Base-by-base conservation (phyloP, 345 rosid genomes). In the Ceriops zippeliana region DNA sequence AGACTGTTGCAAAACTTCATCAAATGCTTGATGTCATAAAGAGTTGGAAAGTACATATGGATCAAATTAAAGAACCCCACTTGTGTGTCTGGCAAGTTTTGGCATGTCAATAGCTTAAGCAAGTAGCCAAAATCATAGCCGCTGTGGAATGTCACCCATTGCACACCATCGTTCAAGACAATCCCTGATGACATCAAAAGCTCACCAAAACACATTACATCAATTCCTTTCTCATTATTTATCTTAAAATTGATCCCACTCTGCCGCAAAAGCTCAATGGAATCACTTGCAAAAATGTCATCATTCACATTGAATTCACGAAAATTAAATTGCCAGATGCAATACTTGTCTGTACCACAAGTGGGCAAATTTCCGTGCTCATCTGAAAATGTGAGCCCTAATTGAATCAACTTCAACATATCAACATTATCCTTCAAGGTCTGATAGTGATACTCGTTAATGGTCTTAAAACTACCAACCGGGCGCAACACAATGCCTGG, bases 271-370 rank as follows among this genome's bases (percentile, higher is more conserved):
- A 90, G 86, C 64, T 90, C 86, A 52, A 90, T 84, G 0, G 93
- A 88, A 34, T 86, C 96, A 53, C 63, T 42, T 0, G 90, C 91
- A 54, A 67, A 84, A 21, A 85, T 81, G 62, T 90, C 96, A 52
- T 84, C 80, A 6, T 68, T 68, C 53, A 73, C 83, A 21, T 84
- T 72, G 68, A 88, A 90, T 56, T 86, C 91, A 0, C 89, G 75
- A 75, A 90, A 90, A 70, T 88, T 88, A 83, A 90, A 88, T 63
- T 90, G 96, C 93, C 96, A 88, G 52, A 86, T 76, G 63, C 87
- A 90, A 65, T 52, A 76, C 66, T 85, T 84, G 42, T 83, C 87
- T 3, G 89, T 47, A 52, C 89, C 91, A 58, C 86, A 84, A 1
- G 84, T 80, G 1, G 96, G 91, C 58, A 90, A 81, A 57, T 86